Conservation (phyloP, 2,329 filamentous ascomycete species). For the Ascomycota sp. region DNA sequence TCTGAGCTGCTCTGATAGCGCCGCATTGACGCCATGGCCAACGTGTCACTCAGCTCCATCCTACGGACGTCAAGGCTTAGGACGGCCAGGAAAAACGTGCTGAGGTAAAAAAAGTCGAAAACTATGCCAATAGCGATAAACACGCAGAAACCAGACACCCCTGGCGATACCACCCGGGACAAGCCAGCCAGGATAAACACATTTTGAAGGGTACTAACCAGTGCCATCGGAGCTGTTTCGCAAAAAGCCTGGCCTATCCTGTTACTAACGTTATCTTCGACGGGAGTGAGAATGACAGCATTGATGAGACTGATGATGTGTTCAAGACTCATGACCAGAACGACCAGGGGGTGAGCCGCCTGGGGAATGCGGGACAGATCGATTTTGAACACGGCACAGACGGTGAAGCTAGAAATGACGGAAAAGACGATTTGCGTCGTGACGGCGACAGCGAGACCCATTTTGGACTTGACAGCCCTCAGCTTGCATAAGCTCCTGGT, state of each 20-base stretch:
- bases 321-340: constrained; percentile 56
- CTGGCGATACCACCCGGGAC: constrained; percentile 46
- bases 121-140: constrained; percentile 57
- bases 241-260: constrained; percentile 58
- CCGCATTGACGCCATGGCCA: constrained; percentile 33
- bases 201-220: constrained; percentile 50
- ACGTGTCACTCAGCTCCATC: constrained; percentile 53
- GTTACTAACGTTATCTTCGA: constrained; percentile 44
- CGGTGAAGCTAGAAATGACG: constrained; percentile 59
- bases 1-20: constrained; percentile 11
- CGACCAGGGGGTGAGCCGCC: constrained; percentile 56
- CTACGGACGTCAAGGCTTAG: constrained; percentile 61
- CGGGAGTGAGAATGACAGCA: constrained; percentile 50
- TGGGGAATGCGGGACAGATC: constrained; percentile 56
- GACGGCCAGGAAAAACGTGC: constrained; percentile 64
- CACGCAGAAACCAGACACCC: constrained; percentile 54
- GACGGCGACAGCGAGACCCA: constrained; percentile 52
- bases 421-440: constrained; percentile 50
- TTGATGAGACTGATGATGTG: constrained; percentile 66
- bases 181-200: constrained; percentile 43
- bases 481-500: constrained; percentile 46
- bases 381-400: constrained; percentile 56
- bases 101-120: constrained; percentile 59
- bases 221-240: constrained; percentile 47
- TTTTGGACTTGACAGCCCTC: constrained; percentile 53